phyloP scores from a whole-genome alignment of 192 early-diverging fungal genomes.

The Backusella westeae region DNA sequence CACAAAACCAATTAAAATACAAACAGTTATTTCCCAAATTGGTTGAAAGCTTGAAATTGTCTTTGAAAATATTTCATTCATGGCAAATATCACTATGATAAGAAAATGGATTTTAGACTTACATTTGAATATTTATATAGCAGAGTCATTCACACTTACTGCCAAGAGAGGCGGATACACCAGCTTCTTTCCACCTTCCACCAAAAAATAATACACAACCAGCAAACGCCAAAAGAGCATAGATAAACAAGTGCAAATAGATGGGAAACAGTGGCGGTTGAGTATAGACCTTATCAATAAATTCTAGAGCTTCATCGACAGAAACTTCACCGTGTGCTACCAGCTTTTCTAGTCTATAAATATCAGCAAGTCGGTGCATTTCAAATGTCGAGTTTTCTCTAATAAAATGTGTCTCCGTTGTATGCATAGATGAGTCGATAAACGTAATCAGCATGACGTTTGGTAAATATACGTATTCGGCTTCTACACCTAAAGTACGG shows the following conservation, averaged over 20 bases:
- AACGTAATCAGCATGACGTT: conserved; percentile 77
- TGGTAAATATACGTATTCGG: conserved; percentile 67
- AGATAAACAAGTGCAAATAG: conserved; percentile 54
- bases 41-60: conserved; percentile 45
- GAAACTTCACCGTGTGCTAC: conserved; percentile 59
- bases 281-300: conserved; percentile 55
- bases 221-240: conserved; percentile 52
- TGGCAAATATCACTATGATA: conserved; percentile 33
- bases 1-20: conserved; percentile 44
- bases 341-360: conserved; percentile 63
- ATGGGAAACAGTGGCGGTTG: conserved; percentile 55
- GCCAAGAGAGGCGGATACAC: conserved; percentile 49
- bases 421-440: conserved; percentile 65
- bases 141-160: conserved; percentile 14
- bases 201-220: conserved; percentile 66
- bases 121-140: background rate
- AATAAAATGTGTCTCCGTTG: conserved; percentile 72
- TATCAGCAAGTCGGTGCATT: conserved; percentile 63
- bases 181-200: conserved; percentile 67
- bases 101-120: background rate
- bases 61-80: conserved; percentile 51
- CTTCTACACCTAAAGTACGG: conserved; percentile 56
- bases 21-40: conserved; percentile 47
- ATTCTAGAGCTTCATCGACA: conserved; percentile 62
- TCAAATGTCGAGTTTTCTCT: conserved; percentile 57